These are phyloP conservation scores for Graphilbum fragrans DNA, from an alignment of 2,329 filamentous ascomycete genomes.

Conservation along the genomic window DNA sequence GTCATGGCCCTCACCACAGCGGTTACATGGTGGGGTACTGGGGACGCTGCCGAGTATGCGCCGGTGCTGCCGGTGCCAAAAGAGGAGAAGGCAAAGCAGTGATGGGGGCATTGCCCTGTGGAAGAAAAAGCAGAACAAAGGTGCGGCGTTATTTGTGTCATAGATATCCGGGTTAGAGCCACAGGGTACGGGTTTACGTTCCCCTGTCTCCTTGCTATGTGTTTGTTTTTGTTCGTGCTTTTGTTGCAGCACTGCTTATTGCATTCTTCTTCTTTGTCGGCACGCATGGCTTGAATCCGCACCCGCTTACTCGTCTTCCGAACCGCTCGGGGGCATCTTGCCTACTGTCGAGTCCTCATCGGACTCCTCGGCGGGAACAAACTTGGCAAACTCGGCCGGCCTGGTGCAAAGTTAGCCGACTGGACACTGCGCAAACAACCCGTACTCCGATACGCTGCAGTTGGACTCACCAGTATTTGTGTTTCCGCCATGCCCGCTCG, in stretches of 20 bases:
- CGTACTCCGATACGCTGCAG: no score
- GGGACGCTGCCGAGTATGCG: slow-evolving; percentile 30
- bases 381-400: slow-evolving; percentile 68
- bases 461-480: slow-evolving; percentile 71
- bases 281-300: no score
- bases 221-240: slow-evolving; percentile 1
- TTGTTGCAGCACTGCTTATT: no score
- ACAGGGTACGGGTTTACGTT: no score
- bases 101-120: no score
- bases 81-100: slow-evolving; percentile 10
- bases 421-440: slow-evolving; percentile 4
- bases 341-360: slow-evolving; percentile 71
- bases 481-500: slow-evolving; percentile 85
- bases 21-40: slow-evolving; percentile 48
- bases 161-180: no score
- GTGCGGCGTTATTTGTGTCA: background rate
- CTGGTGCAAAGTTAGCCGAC: slow-evolving; percentile 25
- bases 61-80: slow-evolving; percentile 7
- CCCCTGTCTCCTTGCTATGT: background rate
- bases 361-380: slow-evolving; percentile 32
- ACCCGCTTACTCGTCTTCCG: slow-evolving; percentile 51
- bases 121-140: background rate
- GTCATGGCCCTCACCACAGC: slow-evolving; percentile 56
- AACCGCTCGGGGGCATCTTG: slow-evolving; percentile 73
- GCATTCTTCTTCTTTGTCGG: no score